Evolutionary conservation across 2,329 filamentous ascomycete genomes (phyloP), one percentile per base, ranked within the genome.

Genomic region (Talaromyces piceae): DNA sequence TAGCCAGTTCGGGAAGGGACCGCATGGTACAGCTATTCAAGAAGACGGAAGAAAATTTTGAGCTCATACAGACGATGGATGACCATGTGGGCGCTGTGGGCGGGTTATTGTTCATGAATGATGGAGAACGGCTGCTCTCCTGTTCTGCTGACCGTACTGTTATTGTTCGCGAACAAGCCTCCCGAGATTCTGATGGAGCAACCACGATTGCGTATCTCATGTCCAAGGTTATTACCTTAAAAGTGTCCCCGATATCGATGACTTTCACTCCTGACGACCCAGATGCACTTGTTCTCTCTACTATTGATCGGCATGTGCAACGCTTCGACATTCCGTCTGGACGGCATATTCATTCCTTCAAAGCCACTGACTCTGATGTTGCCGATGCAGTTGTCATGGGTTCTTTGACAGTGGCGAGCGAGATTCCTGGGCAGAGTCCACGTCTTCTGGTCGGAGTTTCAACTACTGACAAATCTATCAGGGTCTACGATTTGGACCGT

Each of bases 401-500:
- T 57, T 87, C 87, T 0, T 76, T 98, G 26, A 82, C 82, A 2
- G 81, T 84, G 52, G 61, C 61, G 12, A 58, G 61, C 33, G 82
- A 80, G 45, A 71, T 77, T 64, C 61, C 82, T 63, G 71, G 82
- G 60, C 67, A 77, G 55, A 68, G 78, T 69, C 75, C 77, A 8
- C 80, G 83, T 25, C 79, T 94, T 47, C 77, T 98, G 47, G 78
- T 93, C 16, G 91, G 89, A n/a, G 79, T 93, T 9, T 96, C 91
- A 7, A 91, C 91, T 59, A 95, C 88, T 1, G 93, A 98, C 68
- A 98, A 97, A 66, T 97, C 93, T 0, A 85, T 98, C 51, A 79
- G 93, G 30, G 74, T 98, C 13, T 98, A 98, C 61, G 88, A 95
- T 58, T 76, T 82, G 26, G 83, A 86, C 55, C 83, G 81, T 39